phyloP scores from a whole-genome alignment of 768 basidiomycete genomes.

The Calvatia gigantea region DNA sequence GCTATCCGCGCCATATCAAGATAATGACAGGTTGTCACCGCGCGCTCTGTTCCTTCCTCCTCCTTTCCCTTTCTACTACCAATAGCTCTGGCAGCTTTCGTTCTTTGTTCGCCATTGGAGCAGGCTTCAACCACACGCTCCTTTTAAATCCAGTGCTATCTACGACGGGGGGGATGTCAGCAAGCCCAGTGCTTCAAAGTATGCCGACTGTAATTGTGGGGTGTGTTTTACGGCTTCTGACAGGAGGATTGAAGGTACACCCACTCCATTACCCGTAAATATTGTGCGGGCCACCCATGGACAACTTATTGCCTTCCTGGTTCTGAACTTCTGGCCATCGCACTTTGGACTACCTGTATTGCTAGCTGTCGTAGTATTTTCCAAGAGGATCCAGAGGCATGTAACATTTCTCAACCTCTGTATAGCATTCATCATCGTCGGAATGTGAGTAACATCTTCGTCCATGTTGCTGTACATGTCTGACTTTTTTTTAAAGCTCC shows the following conservation, averaged over 20 bases:
- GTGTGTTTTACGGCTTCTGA: neutral
- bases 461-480: neutral
- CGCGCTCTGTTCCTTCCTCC: neutral
- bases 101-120: neutral
- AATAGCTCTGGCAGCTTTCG: neutral
- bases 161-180: neutral
- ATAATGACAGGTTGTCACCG: neutral
- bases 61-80: neutral
- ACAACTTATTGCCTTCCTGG: conserved; percentile 37
- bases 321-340: conserved; percentile 48
- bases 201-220: neutral
- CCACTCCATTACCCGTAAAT: conserved; percentile 23
- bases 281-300: conserved; percentile 39
- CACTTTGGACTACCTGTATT: conserved; percentile 46
- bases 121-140: neutral
- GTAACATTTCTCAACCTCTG: conserved; percentile 45
- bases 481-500: conserved; percentile 24
- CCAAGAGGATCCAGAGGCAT: conserved; percentile 40
- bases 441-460: conserved; percentile 30
- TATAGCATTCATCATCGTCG: conserved; percentile 41
- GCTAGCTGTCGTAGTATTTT: conserved; percentile 34
- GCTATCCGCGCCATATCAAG: neutral
- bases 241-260: neutral
- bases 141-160: neutral
- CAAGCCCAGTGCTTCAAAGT: neutral